Evolutionary conservation across 495 filamentous ascomycete genomes (phyloP), one percentile per base, ranked within the genome.

Genomic region (Cercophora samala): DNA sequence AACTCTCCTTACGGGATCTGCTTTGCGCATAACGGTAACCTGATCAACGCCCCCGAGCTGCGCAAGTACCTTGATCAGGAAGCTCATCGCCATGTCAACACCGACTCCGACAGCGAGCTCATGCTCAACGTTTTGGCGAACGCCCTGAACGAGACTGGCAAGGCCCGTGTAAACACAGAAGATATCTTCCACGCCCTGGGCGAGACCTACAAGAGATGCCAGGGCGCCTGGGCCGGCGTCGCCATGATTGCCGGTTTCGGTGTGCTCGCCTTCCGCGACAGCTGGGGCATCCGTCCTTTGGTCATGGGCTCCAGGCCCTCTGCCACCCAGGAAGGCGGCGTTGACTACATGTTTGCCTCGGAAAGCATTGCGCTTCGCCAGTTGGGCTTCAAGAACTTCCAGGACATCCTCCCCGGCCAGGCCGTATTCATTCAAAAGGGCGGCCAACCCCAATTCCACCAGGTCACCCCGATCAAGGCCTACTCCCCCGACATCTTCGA

Each of bases 401-500:
- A 82, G 51, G 93, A 98, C 74, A 93, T 98, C 67, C 78, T 89
- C 42, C 96, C 96, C 4, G 95, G 95, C 51, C 87, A 97, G 79
- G 96, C 96, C 22, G 93, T 98, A 63, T 93, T 99, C 72, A 91
- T 97, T 69, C 85, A 91, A 70, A 97, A 96, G 77, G 93, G 92
- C 37, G 80, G 85, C 52, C 82, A 85, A 65, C 93, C 93, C 0
- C 81, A 87, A 53, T 90, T 93, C 79, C 85, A 85, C 66, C 93
- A 97, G 72, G 89, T 98, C 8, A 86, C 88, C 42, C 76, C 84
- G 37, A 85, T 84, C 67, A 84, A 88, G 71, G 83, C 83, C 60
- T 97, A 97, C 73, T 86, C 93, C 11, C 95, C 95, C 2, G 95
- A 99, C 76, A 93, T 97, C 64, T 99, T 98, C 74, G 95, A 97